These are phyloP conservation scores for Metschnikowia shivogae DNA, from an alignment of 805 yeast genomes.

Conservation along the genomic window DNA sequence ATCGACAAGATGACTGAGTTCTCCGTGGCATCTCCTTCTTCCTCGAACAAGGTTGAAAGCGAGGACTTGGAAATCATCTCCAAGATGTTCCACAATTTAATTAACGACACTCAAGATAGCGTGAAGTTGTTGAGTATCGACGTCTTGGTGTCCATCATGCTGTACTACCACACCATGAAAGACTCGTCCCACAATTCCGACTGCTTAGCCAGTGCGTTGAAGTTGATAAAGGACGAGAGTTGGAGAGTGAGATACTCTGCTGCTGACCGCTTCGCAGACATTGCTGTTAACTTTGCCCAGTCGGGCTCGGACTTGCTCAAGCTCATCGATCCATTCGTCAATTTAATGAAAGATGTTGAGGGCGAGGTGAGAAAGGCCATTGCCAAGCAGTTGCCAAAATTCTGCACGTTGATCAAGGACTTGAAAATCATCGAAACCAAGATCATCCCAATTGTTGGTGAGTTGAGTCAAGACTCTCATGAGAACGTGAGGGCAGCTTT, in stretches of 20 bases:
- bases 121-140: slow-evolving; percentile 89
- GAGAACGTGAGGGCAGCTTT: slow-evolving; percentile 92
- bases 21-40: slow-evolving; percentile 40
- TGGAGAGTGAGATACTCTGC: slow-evolving; percentile 99
- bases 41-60: slow-evolving; percentile 38
- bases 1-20: slow-evolving; percentile 48
- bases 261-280: slow-evolving; percentile 82
- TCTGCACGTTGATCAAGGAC: slow-evolving; percentile 48
- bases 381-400: slow-evolving; percentile 84
- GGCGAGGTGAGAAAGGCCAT: slow-evolving; percentile 94
- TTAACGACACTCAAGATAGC: slow-evolving; percentile 88
- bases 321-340: slow-evolving; percentile 66
- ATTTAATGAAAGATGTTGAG: slow-evolving; percentile 84
- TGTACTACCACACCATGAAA: slow-evolving; percentile 55
- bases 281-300: slow-evolving; percentile 61
- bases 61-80: slow-evolving; percentile 74
- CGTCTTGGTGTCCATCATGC: slow-evolving; percentile 76
- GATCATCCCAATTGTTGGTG: slow-evolving; percentile 79
- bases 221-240: slow-evolving; percentile 79
- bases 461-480: slow-evolving; percentile 82
- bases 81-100: slow-evolving; percentile 75
- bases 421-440: slow-evolving; percentile 54
- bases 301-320: slow-evolving; percentile 53
- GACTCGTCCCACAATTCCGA: slow-evolving; percentile 60
- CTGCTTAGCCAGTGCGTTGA: slow-evolving; percentile 59